A percentile compares a stretch with the other conserved stretches of the same genome.
Evolutionary conservation across 2,329 filamentous ascomycete genomes (phyloP).

Genomic region (Zalaria obscura): DNA sequence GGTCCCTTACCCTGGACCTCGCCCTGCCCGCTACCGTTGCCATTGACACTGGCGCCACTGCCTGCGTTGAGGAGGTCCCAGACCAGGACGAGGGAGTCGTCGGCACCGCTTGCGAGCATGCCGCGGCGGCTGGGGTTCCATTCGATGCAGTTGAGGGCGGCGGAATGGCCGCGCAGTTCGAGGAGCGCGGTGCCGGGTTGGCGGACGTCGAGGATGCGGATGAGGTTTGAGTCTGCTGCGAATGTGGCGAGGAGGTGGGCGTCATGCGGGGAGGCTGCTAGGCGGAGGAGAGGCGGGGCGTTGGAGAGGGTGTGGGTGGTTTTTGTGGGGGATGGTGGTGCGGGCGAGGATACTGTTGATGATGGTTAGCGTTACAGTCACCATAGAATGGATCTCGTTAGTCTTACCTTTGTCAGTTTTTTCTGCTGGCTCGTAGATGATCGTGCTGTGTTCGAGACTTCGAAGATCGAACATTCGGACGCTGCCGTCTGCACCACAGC

Average conservation of each 20-base stretch:
- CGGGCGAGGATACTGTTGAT: slow-evolving; percentile 26
- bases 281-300: slow-evolving; percentile 54
- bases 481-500: slow-evolving; percentile 92
- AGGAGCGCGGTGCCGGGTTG: slow-evolving; percentile 91
- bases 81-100: slow-evolving; percentile 80
- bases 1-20: slow-evolving; percentile 46
- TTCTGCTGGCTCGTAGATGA: slow-evolving; percentile 93
- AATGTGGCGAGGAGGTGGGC: slow-evolving; percentile 95
- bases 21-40: slow-evolving; percentile 5
- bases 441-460: slow-evolving; percentile 93
- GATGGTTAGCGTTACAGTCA: background rate
- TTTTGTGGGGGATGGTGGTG: slow-evolving; percentile 56
- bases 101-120: slow-evolving; percentile 77
- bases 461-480: slow-evolving; percentile 97
- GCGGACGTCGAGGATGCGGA: slow-evolving; percentile 89
- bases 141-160: slow-evolving; percentile 81
- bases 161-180: slow-evolving; percentile 78
- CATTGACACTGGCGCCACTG: slow-evolving; percentile 7
- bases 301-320: slow-evolving; percentile 53
- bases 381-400: slow-evolving; percentile 10
- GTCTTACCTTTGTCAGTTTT: slow-evolving; percentile 49
- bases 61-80: slow-evolving; percentile 73
- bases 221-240: slow-evolving; percentile 78
- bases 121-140: slow-evolving; percentile 85
- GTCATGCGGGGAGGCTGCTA: slow-evolving; percentile 88